Conservation (phyloP, 768 basidiomycete genomes). For the Tylopilus vinaceipallidus region DNA sequence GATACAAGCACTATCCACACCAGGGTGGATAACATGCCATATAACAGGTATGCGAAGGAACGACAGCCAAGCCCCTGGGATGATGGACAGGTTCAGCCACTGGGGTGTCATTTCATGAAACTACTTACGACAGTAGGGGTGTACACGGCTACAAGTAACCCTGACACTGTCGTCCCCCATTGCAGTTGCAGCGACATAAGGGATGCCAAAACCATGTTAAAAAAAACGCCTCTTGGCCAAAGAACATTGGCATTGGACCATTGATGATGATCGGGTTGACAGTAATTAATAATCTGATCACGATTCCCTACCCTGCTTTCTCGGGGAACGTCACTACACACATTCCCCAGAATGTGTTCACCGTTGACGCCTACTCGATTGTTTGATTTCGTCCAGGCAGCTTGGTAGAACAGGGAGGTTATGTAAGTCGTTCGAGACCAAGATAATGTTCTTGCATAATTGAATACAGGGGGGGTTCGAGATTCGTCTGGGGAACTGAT, state of each 20-base stretch:
- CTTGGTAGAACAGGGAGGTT: slow-evolving; percentile 16
- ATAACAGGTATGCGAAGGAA: slow-evolving; percentile 32
- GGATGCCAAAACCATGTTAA: slow-evolving; percentile 30
- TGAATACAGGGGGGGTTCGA: slow-evolving; percentile 23
- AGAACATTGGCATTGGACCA: neutral
- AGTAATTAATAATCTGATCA: slow-evolving; percentile 21
- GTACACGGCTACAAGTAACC: slow-evolving; percentile 25
- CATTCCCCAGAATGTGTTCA: neutral
- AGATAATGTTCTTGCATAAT: slow-evolving; percentile 23
- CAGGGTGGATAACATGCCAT: slow-evolving; percentile 27
- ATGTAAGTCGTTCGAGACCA: slow-evolving; percentile 23
- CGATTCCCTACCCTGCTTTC: slow-evolving; percentile 18
- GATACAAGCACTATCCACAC: slow-evolving; percentile 31
- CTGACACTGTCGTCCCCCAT: slow-evolving; percentile 32
- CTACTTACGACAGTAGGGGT: slow-evolving; percentile 30
- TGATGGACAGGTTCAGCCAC: neutral
- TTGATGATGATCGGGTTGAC: slow-evolving; percentile 6
- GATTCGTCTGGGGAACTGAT: slow-evolving; percentile 25
- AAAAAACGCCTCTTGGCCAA: slow-evolving; percentile 21
- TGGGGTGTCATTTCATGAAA: neutral
- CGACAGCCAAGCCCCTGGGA: slow-evolving; percentile 34
- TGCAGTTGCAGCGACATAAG: slow-evolving; percentile 30
- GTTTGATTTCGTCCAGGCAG: slow-evolving; percentile 12
- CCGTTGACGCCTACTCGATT: slow-evolving; percentile 1
- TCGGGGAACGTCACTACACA: slow-evolving; percentile 2